A percentile compares a stretch with the other conserved stretches of the same genome.
Evolutionary conservation across 1,284 basidiomycete genomes (phyloP).

Genomic region (Malassezia sympodialis): DNA sequence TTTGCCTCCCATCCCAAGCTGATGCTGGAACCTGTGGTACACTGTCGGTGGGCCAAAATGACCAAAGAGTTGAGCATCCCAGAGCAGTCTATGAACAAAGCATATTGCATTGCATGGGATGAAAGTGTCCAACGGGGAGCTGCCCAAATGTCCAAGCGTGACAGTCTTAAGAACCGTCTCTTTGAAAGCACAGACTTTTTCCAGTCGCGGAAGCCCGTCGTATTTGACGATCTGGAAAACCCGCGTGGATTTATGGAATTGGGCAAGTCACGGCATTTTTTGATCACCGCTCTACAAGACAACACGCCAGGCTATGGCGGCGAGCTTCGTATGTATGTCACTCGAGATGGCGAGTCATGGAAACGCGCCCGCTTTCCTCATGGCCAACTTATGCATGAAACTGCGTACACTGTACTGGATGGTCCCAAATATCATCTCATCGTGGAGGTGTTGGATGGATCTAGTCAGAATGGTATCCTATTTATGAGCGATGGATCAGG

Average conservation of each 20-base stretch:
- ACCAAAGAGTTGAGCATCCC: slow-evolving; percentile 27
- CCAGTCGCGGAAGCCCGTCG: slow-evolving; percentile 24
- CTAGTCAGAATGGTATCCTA: slow-evolving; percentile 68
- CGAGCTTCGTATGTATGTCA: slow-evolving; percentile 43
- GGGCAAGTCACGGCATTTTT: slow-evolving; percentile 33
- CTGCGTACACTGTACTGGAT: slow-evolving; percentile 91
- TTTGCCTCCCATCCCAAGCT: slow-evolving; percentile 29
- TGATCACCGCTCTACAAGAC: slow-evolving; percentile 40
- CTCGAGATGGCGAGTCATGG: slow-evolving; percentile 34
- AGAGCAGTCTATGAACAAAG: slow-evolving; percentile 24
- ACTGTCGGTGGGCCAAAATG: slow-evolving; percentile 44
- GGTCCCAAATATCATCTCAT: slow-evolving; percentile 81
- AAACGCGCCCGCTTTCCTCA: slow-evolving; percentile 60
- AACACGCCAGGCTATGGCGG: slow-evolving; percentile 19
- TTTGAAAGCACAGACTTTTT: slow-evolving; percentile 43
- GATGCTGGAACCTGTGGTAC: slow-evolving; percentile 35
- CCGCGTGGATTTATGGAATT: slow-evolving; percentile 38
- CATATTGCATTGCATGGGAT: slow-evolving; percentile 46
- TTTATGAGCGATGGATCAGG: slow-evolving; percentile 92
- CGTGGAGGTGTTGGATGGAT: slow-evolving; percentile 63
- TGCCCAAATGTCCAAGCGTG: neutral
- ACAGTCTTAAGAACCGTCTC: slow-evolving; percentile 19
- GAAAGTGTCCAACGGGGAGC: slow-evolving; percentile 6
- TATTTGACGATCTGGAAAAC: slow-evolving; percentile 33
- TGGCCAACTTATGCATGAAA: slow-evolving; percentile 68